Evolutionary conservation across 2,329 filamentous ascomycete genomes (phyloP).

Genomic region (Biscogniauxia marginata): DNA sequence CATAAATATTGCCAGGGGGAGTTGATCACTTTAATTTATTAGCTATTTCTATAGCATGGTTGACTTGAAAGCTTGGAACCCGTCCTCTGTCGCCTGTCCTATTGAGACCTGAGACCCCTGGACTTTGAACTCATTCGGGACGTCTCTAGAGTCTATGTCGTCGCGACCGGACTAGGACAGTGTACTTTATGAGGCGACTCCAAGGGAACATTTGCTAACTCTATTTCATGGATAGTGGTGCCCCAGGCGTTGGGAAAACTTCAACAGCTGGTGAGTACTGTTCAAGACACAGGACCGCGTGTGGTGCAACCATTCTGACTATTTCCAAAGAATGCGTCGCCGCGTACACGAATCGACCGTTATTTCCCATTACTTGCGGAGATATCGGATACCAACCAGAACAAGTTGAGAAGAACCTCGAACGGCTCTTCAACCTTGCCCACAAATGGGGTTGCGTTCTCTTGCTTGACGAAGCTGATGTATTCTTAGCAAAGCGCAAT

Average conservation of each 20-base stretch:
- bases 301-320: background rate
- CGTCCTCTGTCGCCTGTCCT: too few species aligned
- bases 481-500: constrained; percentile 16
- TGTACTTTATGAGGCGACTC: background rate
- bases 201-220: background rate
- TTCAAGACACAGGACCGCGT: background rate
- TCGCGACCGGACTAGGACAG: too few species aligned
- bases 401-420: constrained; percentile 29
- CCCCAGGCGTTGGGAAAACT: constrained; percentile 35
- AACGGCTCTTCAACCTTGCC: constrained; percentile 19
- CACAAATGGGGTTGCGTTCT: constrained; percentile 24
- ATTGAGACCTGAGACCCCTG: too few species aligned
- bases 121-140: too few species aligned
- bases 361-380: constrained; percentile 22
- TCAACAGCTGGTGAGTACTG: constrained; percentile 28
- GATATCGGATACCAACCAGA: constrained; percentile 35
- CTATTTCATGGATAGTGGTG: constrained; percentile 19
- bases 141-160: too few species aligned
- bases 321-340: constrained; percentile 20
- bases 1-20: too few species aligned
- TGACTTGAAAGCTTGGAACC: too few species aligned
- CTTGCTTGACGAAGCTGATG: constrained; percentile 15
- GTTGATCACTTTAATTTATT: too few species aligned
- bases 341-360: constrained; percentile 16
- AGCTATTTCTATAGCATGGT: too few species aligned